These are phyloP conservation scores for Colletotrichum orbiculare DNA, from an alignment of 2,329 filamentous ascomycete genomes.

Conservation along the genomic window DNA sequence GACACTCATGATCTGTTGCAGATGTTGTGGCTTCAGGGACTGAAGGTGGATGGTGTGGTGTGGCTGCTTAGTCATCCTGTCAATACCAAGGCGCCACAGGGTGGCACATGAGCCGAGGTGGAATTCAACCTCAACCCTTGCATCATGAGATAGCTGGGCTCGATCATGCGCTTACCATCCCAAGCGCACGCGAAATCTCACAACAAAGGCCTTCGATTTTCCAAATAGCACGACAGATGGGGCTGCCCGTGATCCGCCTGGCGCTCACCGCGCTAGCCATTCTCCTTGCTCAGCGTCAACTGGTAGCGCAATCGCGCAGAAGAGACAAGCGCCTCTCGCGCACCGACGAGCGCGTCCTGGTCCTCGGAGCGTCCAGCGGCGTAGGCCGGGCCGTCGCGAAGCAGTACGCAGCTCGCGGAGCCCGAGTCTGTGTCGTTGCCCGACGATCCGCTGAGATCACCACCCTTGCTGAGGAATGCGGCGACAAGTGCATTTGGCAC, in stretches of 20 bases:
- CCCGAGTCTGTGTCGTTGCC: conserved; percentile 22
- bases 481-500: conserved; percentile 19
- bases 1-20: too few relatives aligned
- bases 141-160: too few relatives aligned
- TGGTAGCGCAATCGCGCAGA: conserved; percentile 11
- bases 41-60: too few relatives aligned
- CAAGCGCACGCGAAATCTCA: too few relatives aligned
- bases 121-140: too few relatives aligned
- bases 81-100: too few relatives aligned
- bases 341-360: conserved; percentile 22
- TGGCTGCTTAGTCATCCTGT: too few relatives aligned
- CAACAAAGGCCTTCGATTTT: too few relatives aligned
- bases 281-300: conserved; percentile 14
- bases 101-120: too few relatives aligned
- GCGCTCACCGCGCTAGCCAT: conserved; percentile 20
- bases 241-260: neutral
- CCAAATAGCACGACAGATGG: too few relatives aligned
- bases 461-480: conserved; percentile 17
- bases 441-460: conserved; percentile 22
- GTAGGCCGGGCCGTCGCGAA: conserved; percentile 25
- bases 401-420: conserved; percentile 25
- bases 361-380: conserved; percentile 28
- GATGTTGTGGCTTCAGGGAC: too few relatives aligned
- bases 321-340: conserved; percentile 11
- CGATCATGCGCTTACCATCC: too few relatives aligned